Base-by-base conservation (phyloP, 306 rosid genomes). In the Pueraria montana region DNA sequence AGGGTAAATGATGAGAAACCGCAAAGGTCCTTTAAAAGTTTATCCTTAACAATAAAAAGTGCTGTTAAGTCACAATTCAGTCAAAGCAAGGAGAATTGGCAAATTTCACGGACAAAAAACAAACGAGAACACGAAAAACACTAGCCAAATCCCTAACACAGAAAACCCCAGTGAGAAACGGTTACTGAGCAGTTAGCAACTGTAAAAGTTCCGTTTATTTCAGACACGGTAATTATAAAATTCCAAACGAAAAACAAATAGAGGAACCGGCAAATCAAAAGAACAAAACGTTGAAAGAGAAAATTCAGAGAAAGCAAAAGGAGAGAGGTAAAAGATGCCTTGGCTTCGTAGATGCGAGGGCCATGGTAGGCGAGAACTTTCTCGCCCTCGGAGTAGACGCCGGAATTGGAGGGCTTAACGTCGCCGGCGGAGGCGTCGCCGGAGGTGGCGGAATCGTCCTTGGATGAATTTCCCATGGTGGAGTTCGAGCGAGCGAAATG, bases 291-390 rank as follows among this genome's bases (percentile, higher is more conserved):
- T 45, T 49, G 16, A 48, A 67, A 58, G 11, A 17, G 13, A 50
- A 61, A 36, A n/a, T 48, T 45, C 3, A 9, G 16, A 14, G 14
- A 34, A 0, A 69, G 26, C 2, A 40, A 2, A 59, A 58, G 80
- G 55, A 7, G 27, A 48, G 30, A 63, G 50, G 32, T 46, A 66
- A 42, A 21, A 56, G 20, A 59, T 80, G 78, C 98, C 98, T 93
- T 93, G 80, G 98, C 97, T 90, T 93, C 97, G 84, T 95, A 95
- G 92, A 95, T 89, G 87, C 97, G 93, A 84, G 94, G 95, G 53
- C 97, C 97, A 27, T 93, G 97, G 71, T 90, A 91, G 18, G 97
- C 98, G 46, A 95, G 94, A 42, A 95, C 96, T 89, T 87, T 95
- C 86, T 95, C 98, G 53, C 94, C 94, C 63, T 86, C 97, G 53